Evolutionary conservation across 495 filamentous ascomycete species (phyloP).

Genomic region (Trichoderma asperelloides): DNA sequence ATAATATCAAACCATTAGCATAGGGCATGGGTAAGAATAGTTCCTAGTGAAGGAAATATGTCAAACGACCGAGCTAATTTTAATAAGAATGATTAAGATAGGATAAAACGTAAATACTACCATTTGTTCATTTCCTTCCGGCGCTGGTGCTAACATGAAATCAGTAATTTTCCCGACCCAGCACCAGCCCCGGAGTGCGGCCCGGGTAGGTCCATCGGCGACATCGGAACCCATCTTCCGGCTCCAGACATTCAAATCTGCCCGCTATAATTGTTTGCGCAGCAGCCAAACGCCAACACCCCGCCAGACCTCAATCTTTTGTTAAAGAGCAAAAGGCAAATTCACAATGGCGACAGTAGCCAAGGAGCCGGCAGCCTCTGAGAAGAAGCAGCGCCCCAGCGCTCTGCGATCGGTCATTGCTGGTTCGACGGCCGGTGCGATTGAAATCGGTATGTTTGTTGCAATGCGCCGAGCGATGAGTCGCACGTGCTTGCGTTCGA

Average conservation of each 20-base stretch:
- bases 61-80: too few relatives aligned
- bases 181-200: not conserved
- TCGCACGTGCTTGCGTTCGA: not conserved
- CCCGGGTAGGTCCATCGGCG: not conserved
- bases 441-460: constrained; percentile 68
- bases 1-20: too few relatives aligned
- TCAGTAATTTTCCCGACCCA: constrained; percentile 2
- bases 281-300: not conserved
- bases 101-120: not conserved
- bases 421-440: constrained; percentile 80
- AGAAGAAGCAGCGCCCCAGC: constrained; percentile 55
- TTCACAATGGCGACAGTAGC: constrained; percentile 13
- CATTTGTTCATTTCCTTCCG: not conserved
- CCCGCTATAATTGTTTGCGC: not conserved
- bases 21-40: too few relatives aligned
- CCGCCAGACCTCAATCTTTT: not conserved
- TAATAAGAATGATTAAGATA: too few relatives aligned
- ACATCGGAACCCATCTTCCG: constrained; percentile 7
- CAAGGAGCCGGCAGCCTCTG: constrained; percentile 20
- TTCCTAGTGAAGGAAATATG: too few relatives aligned
- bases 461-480: not conserved
- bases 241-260: not conserved
- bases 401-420: constrained; percentile 78
- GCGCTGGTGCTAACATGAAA: not conserved
- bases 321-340: not conserved